Base-by-base conservation (phyloP, 164 flowering plant species). In the Hamamelis virginiana region DNA sequence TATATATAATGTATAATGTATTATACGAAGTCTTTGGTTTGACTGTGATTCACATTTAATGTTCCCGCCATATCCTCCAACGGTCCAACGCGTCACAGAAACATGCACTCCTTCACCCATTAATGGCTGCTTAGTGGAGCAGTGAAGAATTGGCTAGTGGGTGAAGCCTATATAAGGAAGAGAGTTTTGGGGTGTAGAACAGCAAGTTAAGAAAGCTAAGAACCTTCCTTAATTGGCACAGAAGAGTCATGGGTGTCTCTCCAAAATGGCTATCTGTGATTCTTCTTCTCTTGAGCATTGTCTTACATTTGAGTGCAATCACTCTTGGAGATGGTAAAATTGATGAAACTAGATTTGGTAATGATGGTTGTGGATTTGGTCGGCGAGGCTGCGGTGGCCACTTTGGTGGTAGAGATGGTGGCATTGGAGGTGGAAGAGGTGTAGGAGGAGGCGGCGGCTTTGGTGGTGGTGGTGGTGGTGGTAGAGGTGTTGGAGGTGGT, bases 41-140 rank as follows among this genome's bases (percentile, higher is more conserved):
- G 77, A 70, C 71, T 57, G 44, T 19, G 22, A 21, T 4, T 27
- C 4, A 13, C 53, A 56, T 52, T 75, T 33, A 81, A 75, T 81
- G 60, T 64, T 69, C 69, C 68, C 59, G 66, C 82, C 72, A 75
- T 9, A 21, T 64, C 45, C 85, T n/a, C 80, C 81, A 80, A 80
- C 83, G 56, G 80, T 70, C 75, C 69, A 64, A 76, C 85, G 77
- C 82, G 81, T 50, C 45, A 19, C 66, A 46, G 59, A 58, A 69
- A 68, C 56, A 63, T 59, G 72, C 66, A 60, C 14, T 22, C 41
- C 2, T 33, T 2, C 55, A 59, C 47, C 46, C 18, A 67, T 71
- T 67, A 71, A 67, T 69, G 59, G 71, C 69, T 41, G 59, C 9
- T 52, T 21, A 45, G 58, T 23, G 41, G 69, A 26, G 19, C 16